Base-by-base conservation (phyloP, 2,329 filamentous ascomycete species). In the Apiospora rasikravindrae region DNA sequence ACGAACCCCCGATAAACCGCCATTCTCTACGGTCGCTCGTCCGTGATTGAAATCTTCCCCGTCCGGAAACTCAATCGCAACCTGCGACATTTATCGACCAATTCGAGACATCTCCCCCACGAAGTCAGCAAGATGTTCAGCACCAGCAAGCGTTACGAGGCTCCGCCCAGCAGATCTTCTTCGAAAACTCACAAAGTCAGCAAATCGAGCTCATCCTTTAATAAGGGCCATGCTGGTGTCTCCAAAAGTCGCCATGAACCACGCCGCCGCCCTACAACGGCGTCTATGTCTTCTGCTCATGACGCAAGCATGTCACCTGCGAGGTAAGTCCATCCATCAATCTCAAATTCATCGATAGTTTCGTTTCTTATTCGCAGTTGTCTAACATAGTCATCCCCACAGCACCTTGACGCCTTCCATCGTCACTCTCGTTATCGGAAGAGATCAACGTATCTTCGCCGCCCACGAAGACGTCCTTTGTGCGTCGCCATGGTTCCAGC, bases 381-480 rank as follows among this genome's bases (percentile, higher is more conserved):
- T 40, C 66, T 45, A 11, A 76, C 69, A 40, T 72, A 19, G 70
- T 40, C 22, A 19, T 73, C 64, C 71, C 16, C 1, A 16, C 74
- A 92, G 89, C 73, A 88, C 83, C 71, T 80, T 90, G 72, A 88
- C 88, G 37, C 92, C 92, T 2, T 86, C 92, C 64, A 94, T 96
- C 80, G 89, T 97, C 76, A 97, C 94, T 13, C 88, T 97, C 74
- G 89, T 93, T 77, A 90, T 97, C 77, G 94, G 94, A n/a, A 88
- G 88, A 6, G 92, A 95, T 76, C 92, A 95, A 81, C 91, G 95
- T 29, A 92, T 98, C 76, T 98, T 98, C 80, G 95, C 95, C 49
- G 94, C 94, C 8, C 95, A 98, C 82, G 94, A 97, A 85, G 93
- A 96, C 76, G 89, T 97, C 73, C 90, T 98, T 73, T 89, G 88